phyloP scores from a whole-genome alignment of 257 asterid species.

The Petunia axillaris region DNA sequence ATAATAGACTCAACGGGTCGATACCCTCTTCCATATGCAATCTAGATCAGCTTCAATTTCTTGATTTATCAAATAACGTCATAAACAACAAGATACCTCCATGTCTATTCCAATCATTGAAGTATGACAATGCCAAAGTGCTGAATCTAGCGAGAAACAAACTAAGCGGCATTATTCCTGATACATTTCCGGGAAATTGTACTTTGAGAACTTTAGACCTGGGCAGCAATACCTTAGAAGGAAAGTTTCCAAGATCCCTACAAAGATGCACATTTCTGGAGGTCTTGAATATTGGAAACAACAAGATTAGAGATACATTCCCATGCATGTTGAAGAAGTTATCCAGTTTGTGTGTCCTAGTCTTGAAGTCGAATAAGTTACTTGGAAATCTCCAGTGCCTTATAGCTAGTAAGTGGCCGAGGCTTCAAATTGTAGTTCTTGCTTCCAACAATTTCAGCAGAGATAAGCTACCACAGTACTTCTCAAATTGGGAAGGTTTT shows the following conservation, averaged over 20 bases:
- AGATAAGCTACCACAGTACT: not conserved
- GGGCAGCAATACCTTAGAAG: slow-evolving; percentile 4
- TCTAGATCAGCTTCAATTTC: not conserved
- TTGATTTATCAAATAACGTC: not conserved
- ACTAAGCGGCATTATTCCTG: not conserved
- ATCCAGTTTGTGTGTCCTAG: not conserved
- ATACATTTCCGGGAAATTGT: not conserved
- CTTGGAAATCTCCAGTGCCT: not conserved
- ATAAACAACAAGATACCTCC: not conserved
- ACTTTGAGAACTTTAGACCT: slow-evolving; percentile 13
- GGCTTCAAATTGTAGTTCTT: not conserved
- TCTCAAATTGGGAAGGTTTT: not conserved
- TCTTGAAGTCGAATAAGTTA: slow-evolving; percentile 4
- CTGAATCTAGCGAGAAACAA: slow-evolving; percentile 17
- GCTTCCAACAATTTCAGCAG: not conserved
- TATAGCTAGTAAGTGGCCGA: not conserved
- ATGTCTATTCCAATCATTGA: not conserved
- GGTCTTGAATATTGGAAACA: slow-evolving; percentile 18
- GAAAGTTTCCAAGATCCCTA: not conserved
- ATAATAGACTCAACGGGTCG: not conserved
- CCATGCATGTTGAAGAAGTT: not conserved
- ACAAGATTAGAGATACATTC: not conserved
- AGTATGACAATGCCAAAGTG: not conserved
- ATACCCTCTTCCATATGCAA: slow-evolving; percentile 19
- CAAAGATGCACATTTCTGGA: not conserved